Conservation (phyloP, 768 basidiomycete genomes). For the Lactifluus pinguis region DNA sequence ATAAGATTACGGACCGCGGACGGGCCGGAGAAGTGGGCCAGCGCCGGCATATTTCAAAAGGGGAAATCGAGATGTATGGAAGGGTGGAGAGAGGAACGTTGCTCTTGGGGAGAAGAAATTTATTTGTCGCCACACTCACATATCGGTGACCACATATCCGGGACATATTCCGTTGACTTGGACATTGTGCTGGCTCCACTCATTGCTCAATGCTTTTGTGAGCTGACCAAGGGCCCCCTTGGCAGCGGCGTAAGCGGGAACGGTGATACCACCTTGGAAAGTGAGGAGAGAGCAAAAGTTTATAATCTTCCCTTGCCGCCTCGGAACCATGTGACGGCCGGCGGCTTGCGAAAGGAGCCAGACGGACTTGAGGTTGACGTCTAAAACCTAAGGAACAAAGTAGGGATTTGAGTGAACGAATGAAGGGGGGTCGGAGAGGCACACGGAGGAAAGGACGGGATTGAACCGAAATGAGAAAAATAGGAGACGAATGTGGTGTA, state of each 20-base stretch:
- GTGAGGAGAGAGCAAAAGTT: constrained; percentile 37
- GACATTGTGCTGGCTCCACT: constrained; percentile 84
- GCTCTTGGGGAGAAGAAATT: constrained; percentile 9
- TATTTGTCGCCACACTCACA: constrained; percentile 36
- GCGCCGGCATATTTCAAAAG: background rate
- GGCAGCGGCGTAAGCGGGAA: constrained; percentile 88
- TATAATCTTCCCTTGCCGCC: constrained; percentile 61
- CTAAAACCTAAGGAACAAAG: constrained; percentile 50
- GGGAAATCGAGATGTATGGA: constrained; percentile 5
- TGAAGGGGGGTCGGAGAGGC: constrained; percentile 9
- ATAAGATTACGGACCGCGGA: constrained; percentile 17
- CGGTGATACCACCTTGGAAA: constrained; percentile 50
- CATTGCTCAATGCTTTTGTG: constrained; percentile 86
- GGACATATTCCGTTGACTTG: constrained; percentile 86
- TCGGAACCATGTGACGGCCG: constrained; percentile 83
- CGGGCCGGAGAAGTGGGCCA: constrained; percentile 13
- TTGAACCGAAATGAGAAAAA: constrained; percentile 2
- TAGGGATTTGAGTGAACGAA: constrained; percentile 3
- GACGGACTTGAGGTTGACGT: constrained; percentile 80
- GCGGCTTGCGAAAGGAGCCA: constrained; percentile 82
- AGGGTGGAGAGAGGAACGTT: constrained; percentile 3
- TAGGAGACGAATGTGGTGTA: constrained; percentile 1
- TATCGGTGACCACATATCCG: constrained; percentile 85
- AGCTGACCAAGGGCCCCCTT: constrained; percentile 82
- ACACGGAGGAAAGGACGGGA: constrained; percentile 4